A percentile compares a stretch with the other conserved stretches of the same genome.
phyloP scores from a whole-genome alignment of 148 eudicot genomes.

The Rhododendron ferrugineum region DNA sequence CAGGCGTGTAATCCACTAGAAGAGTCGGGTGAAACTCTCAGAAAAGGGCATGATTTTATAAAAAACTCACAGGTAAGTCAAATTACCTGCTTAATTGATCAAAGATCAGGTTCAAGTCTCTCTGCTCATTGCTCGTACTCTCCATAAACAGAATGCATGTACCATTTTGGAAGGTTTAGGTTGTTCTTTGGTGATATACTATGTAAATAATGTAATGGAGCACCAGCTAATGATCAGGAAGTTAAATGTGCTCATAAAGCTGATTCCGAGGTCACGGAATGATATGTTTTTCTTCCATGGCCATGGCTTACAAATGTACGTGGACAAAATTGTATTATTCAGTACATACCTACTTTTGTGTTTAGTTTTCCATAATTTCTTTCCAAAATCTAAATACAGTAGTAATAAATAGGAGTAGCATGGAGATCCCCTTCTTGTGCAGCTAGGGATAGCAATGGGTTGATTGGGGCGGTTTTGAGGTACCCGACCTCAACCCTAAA shows the following conservation, averaged over 20 bases:
- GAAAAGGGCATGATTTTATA: conserved; percentile 26
- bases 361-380: too few relatives aligned
- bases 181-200: neutral
- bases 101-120: neutral
- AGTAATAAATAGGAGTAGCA: too few relatives aligned
- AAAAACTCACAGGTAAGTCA: conserved; percentile 29
- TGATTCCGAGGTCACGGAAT: neutral
- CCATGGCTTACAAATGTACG: too few relatives aligned
- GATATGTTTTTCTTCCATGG: neutral
- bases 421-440: too few relatives aligned
- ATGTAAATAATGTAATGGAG: neutral
- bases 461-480: too few relatives aligned
- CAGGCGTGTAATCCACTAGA: conserved; percentile 23
- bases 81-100: neutral
- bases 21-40: conserved; percentile 20
- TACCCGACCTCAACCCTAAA: too few relatives aligned
- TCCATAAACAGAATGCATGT: neutral
- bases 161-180: neutral
- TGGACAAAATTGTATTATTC: too few relatives aligned
- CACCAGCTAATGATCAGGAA: neutral
- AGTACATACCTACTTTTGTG: too few relatives aligned
- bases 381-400: too few relatives aligned
- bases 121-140: neutral
- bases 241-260: neutral
- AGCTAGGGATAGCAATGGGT: too few relatives aligned